A percentile compares a stretch with the other conserved stretches of the same genome.
phyloP scores from a whole-genome alignment of 305 asterid species.

The Coffea humblotiana region DNA sequence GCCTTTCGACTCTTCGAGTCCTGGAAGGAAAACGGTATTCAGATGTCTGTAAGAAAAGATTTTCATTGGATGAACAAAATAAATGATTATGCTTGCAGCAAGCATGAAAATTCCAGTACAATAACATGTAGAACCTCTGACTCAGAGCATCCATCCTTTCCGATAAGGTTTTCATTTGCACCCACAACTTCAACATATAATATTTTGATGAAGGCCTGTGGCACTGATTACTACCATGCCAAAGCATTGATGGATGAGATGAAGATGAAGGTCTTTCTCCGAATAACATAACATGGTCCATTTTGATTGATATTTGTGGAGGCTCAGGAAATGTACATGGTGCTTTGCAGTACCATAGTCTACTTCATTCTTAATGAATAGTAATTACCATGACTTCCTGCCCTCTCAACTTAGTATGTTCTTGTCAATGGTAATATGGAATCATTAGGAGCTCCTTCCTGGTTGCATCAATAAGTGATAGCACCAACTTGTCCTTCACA shows the following conservation, averaged over 20 bases:
- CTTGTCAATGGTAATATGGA: background rate
- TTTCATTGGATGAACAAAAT: constrained; percentile 24
- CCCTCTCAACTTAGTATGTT: background rate
- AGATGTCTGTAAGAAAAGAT: constrained; percentile 31
- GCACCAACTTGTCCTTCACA: background rate
- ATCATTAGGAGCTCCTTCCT: background rate
- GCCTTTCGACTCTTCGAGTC: constrained; percentile 81
- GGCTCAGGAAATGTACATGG: constrained; percentile 57
- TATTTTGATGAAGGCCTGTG: constrained; percentile 93
- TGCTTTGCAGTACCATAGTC: constrained; percentile 57
- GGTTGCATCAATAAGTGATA: background rate
- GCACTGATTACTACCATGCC: constrained; percentile 76
- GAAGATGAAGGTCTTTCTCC: constrained; percentile 80
- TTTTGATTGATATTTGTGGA: constrained; percentile 75
- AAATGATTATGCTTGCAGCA: constrained; percentile 18
- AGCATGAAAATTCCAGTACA: constrained; percentile 25
- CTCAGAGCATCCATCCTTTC: constrained; percentile 33
- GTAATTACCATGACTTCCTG: background rate
- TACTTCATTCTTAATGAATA: constrained; percentile 10
- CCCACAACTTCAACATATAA: constrained; percentile 87
- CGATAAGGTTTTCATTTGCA: constrained; percentile 60
- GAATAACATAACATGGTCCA: constrained; percentile 87
- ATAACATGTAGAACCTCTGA: constrained; percentile 18
- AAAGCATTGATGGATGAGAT: constrained; percentile 88
- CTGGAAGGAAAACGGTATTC: constrained; percentile 71